phyloP scores from a whole-genome alignment of 176 grass and related monocot genomes.

The Metroxylon sagu region DNA sequence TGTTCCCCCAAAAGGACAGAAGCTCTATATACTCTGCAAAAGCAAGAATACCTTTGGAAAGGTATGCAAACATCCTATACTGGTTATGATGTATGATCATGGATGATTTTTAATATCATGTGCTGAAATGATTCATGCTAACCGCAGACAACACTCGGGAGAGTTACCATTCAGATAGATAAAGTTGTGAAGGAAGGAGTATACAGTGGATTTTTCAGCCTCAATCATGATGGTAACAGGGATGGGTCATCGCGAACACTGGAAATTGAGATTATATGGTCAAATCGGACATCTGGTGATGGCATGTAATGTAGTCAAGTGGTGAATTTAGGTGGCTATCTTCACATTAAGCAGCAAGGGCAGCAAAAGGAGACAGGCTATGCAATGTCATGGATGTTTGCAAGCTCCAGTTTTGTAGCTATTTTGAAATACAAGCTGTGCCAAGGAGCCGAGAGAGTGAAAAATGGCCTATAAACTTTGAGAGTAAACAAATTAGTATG shows the following conservation, averaged over 20 bases:
- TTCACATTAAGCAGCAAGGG: neutral
- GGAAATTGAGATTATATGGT: constrained; percentile 97
- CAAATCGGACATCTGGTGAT: constrained; percentile 63
- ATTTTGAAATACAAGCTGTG: constrained; percentile 3
- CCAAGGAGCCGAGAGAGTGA: no score
- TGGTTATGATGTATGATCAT: no score
- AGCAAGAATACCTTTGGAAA: constrained; percentile 99
- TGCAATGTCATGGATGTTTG: neutral
- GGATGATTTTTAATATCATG: no score
- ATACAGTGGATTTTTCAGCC: constrained; percentile 86
- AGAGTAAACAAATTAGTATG: no score
- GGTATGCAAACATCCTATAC: constrained; percentile 22
- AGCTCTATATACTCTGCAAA: constrained; percentile 93
- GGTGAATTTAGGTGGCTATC: neutral
- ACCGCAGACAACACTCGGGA: constrained; percentile 58
- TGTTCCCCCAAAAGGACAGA: constrained; percentile 92
- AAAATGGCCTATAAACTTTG: neutral
- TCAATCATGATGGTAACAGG: constrained; percentile 84
- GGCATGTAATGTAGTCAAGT: constrained; percentile 27
- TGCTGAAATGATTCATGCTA: no score
- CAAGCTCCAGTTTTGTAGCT: constrained; percentile 1
- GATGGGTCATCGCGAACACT: constrained; percentile 68
- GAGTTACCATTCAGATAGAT: constrained; percentile 96
- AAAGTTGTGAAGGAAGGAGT: constrained; percentile 87
- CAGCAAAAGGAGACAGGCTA: neutral